Percentiles rank a stretch among this genome's conserved stretches.
phyloP scores from a whole-genome alignment of 176 grass and related monocot species.

The Oryza brachyantha region DNA sequence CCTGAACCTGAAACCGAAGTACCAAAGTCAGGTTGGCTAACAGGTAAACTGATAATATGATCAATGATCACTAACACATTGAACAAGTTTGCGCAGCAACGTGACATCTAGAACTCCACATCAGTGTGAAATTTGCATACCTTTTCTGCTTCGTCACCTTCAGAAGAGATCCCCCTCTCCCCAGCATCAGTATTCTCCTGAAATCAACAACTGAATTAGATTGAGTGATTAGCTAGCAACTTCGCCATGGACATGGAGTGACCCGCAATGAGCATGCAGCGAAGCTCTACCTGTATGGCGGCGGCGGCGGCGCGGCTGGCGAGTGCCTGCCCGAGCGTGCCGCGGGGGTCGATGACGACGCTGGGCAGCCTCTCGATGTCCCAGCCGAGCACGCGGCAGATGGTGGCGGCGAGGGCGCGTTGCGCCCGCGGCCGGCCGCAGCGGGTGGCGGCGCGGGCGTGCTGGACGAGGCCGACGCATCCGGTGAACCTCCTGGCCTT shows the following conservation, averaged over 20 bases:
- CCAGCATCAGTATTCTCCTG: background rate
- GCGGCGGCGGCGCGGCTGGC: background rate
- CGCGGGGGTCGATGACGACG: constrained; percentile 40
- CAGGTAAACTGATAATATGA: background rate
- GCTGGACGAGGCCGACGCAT: constrained; percentile 52
- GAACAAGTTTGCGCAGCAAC: background rate
- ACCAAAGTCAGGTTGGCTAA: constrained; percentile 8
- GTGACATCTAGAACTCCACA: background rate
- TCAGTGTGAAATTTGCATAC: background rate
- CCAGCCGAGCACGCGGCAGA: constrained; percentile 70
- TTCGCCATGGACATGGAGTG: background rate
- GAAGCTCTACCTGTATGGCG: background rate
- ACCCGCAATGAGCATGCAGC: background rate
- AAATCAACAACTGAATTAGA: constrained; percentile 5
- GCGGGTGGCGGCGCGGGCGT: constrained; percentile 33
- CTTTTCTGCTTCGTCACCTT: background rate
- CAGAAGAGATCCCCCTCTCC: background rate
- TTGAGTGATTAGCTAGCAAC: background rate
- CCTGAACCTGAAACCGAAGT: constrained; percentile 19
- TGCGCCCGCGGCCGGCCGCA: constrained; percentile 40
- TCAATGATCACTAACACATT: background rate
- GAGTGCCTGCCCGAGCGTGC: constrained; percentile 33
- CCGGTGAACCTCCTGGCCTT: constrained; percentile 36
- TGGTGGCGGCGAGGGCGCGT: constrained; percentile 43
- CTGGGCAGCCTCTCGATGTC: constrained; percentile 43